Percentiles rank a stretch among this genome's conserved stretches.
These are phyloP conservation scores for Neospermospora avenae DNA, from an alignment of 2,329 filamentous ascomycete genomes.

Conservation along the genomic window DNA sequence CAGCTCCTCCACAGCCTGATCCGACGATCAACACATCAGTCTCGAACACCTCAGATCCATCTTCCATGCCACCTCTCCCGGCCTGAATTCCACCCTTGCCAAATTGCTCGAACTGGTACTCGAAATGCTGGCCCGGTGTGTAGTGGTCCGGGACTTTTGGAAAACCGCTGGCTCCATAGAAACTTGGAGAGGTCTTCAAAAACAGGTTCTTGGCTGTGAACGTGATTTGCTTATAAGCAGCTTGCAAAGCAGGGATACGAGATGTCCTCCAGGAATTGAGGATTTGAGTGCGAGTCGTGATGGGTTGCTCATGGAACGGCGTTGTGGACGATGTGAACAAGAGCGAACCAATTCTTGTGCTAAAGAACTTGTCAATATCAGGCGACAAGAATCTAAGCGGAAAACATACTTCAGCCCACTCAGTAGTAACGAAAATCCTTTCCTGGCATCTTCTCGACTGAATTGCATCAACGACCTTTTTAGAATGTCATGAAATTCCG, in stretches of 20 bases:
- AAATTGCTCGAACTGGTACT: slow-evolving; percentile 35
- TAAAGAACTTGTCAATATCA: slow-evolving; percentile 33
- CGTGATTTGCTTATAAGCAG: slow-evolving; percentile 53
- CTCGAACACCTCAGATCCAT: slow-evolving; percentile 56
- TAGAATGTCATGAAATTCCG: slow-evolving; percentile 50
- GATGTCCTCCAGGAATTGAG: slow-evolving; percentile 60
- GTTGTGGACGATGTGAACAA: slow-evolving; percentile 65
- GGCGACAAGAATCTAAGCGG: slow-evolving; percentile 20
- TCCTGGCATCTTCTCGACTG: slow-evolving; percentile 29
- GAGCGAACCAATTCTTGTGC: slow-evolving; percentile 59
- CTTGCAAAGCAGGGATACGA: slow-evolving; percentile 51
- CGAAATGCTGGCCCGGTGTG: slow-evolving; percentile 36
- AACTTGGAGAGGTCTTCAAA: slow-evolving; percentile 49
- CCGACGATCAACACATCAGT: slow-evolving; percentile 84
- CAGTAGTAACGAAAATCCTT: slow-evolving; percentile 27
- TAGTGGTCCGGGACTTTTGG: slow-evolving; percentile 48
- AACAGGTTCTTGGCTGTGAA: slow-evolving; percentile 46
- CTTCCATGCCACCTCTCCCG: slow-evolving; percentile 8
- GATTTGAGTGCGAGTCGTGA: slow-evolving; percentile 58
- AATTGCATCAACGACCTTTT: slow-evolving; percentile 40
- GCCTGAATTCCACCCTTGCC: slow-evolving; percentile 7
- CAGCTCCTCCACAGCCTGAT: slow-evolving; percentile 81
- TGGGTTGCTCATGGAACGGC: slow-evolving; percentile 58
- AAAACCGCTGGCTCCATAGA: slow-evolving; percentile 54
- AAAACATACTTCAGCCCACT: slow-evolving; percentile 32